Percentiles rank a stretch among this genome's conserved stretches.
Conservation (phyloP, 768 basidiomycete genomes). For the Tulasnella sp. region DNA sequence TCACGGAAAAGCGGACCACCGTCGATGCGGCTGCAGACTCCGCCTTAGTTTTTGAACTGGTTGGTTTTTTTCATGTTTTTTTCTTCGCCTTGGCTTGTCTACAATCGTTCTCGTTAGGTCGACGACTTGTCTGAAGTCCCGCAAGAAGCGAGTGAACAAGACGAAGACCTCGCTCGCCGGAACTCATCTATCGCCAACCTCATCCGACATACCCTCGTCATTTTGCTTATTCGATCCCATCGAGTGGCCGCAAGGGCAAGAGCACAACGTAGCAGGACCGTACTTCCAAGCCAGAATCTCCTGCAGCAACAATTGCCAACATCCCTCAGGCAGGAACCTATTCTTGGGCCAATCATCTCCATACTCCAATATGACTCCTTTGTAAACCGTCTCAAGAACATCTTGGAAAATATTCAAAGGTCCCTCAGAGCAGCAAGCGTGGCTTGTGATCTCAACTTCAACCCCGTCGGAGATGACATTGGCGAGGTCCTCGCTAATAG, state of each 20-base stretch:
- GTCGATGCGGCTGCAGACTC: slow-evolving; percentile 64
- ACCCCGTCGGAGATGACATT: slow-evolving; percentile 20
- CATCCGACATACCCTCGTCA: neutral
- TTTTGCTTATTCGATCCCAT: slow-evolving; percentile 13
- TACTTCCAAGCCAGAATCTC: neutral
- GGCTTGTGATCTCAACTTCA: slow-evolving; percentile 38
- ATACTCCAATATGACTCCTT: slow-evolving; percentile 70
- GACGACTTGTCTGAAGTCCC: slow-evolving; percentile 18
- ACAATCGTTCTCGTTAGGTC: slow-evolving; percentile 18
- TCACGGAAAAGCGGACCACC: slow-evolving; percentile 65
- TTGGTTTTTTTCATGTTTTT: slow-evolving; percentile 25
- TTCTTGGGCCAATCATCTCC: slow-evolving; percentile 69
- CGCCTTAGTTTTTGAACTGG: slow-evolving; percentile 63
- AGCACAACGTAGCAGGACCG: slow-evolving; percentile 11
- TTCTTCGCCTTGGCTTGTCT: neutral
- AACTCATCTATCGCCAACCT: slow-evolving; percentile 3
- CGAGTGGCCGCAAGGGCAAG: neutral
- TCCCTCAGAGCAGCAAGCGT: slow-evolving; percentile 56
- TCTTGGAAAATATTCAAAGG: slow-evolving; percentile 48
- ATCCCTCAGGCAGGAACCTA: slow-evolving; percentile 22
- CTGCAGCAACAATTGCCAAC: neutral
- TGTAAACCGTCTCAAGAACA: slow-evolving; percentile 46
- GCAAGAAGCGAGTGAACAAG: slow-evolving; percentile 13
- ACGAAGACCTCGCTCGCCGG: neutral
- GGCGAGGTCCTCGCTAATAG: slow-evolving; percentile 4